Evolutionary conservation across 805 yeast genomes (phyloP).

Genomic region (Candida awuae): DNA sequence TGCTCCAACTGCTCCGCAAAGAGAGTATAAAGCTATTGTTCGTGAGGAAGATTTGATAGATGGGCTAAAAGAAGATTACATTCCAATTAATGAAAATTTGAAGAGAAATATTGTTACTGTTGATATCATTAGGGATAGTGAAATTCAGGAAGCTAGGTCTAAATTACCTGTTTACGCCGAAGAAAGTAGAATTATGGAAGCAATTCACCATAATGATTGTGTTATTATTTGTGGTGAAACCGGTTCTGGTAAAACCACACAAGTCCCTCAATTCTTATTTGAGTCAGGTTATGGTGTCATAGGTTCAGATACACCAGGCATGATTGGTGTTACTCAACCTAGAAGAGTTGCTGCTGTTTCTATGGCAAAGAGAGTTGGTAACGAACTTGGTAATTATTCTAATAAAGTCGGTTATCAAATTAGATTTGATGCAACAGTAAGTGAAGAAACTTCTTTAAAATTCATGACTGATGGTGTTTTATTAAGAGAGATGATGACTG

Average conservation of each 20-base stretch:
- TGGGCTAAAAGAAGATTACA: constrained; percentile 50
- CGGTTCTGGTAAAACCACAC: constrained; percentile 98
- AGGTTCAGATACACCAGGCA: constrained; percentile 66
- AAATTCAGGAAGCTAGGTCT: constrained; percentile 59
- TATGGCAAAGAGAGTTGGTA: constrained; percentile 74
- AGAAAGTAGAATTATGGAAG: constrained; percentile 93
- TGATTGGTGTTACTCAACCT: constrained; percentile 96
- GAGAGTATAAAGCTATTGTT: constrained; percentile 46
- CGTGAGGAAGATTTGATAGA: constrained; percentile 69
- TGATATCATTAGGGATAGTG: constrained; percentile 54
- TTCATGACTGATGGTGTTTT: constrained; percentile 95
- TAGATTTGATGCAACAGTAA: constrained; percentile 65
- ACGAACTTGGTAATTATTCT: constrained; percentile 68
- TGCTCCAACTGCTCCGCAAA: constrained; percentile 42
- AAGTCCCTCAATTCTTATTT: constrained; percentile 90
- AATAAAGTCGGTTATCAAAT: constrained; percentile 71
- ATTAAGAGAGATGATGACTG: constrained; percentile 86
- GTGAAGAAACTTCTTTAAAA: constrained; percentile 61
- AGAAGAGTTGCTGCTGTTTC: constrained; percentile 92
- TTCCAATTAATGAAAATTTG: constrained; percentile 48
- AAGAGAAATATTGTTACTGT: constrained; percentile 61
- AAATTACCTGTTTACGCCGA: constrained; percentile 82
- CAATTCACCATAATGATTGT: constrained; percentile 84
- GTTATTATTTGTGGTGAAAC: constrained; percentile 94
- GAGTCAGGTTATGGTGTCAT: constrained; percentile 82